phyloP scores from a whole-genome alignment of 148 eudicot genomes.

The Spergularia bocconei region DNA sequence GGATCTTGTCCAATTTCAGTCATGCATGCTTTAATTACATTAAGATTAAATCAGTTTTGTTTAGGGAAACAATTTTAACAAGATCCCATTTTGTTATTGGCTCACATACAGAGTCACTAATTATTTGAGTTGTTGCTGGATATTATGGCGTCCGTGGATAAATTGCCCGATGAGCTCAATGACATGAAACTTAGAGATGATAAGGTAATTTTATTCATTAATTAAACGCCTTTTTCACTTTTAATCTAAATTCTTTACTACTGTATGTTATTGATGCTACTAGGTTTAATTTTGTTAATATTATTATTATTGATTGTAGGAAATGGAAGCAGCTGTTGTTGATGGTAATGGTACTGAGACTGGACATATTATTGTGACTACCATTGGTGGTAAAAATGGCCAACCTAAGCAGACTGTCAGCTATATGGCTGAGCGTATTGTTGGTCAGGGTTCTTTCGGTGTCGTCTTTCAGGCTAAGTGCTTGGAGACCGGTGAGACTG shows the following conservation, averaged over 20 bases:
- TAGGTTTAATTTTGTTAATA: too few relatives aligned
- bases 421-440: slow-evolving; percentile 88
- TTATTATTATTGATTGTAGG: too few relatives aligned
- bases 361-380: slow-evolving; percentile 86
- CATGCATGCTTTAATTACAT: too few relatives aligned
- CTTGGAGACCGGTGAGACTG: slow-evolving; percentile 73
- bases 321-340: slow-evolving; percentile 66
- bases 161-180: slow-evolving; percentile 59
- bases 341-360: slow-evolving; percentile 78
- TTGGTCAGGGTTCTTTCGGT: slow-evolving; percentile 90
- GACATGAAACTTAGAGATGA: slow-evolving; percentile 73
- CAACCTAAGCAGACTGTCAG: slow-evolving; percentile 87
- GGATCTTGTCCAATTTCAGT: too few relatives aligned
- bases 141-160: slow-evolving; percentile 56
- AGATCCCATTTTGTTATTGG: too few relatives aligned
- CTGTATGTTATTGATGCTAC: too few relatives aligned
- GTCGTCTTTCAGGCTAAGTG: slow-evolving; percentile 89
- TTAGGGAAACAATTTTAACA: too few relatives aligned
- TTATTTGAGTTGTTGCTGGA: too few relatives aligned
- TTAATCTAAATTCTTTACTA: too few relatives aligned
- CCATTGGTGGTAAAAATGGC: slow-evolving; percentile 76
- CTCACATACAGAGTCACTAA: too few relatives aligned
- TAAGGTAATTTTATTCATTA: slow-evolving; percentile 59
- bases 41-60: too few relatives aligned
- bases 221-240: too few relatives aligned